Conservation (phyloP, 2,329 filamentous ascomycete species). For the Pseudogymnoascus sp. region DNA sequence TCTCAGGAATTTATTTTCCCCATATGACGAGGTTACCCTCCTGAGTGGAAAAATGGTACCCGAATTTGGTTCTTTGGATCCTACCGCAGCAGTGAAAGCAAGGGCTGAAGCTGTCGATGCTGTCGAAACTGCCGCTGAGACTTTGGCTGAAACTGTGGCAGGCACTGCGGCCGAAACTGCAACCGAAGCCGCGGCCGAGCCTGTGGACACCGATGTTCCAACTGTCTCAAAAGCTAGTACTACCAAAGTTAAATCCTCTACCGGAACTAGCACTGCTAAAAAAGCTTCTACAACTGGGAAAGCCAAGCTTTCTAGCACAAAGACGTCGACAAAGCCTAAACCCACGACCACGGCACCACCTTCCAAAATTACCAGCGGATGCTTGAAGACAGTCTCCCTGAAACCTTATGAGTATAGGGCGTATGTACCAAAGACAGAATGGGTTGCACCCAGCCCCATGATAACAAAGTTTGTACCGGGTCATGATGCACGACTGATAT, state of each 20-base stretch:
- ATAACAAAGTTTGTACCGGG: constrained; percentile 48
- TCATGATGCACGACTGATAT: constrained; percentile 45
- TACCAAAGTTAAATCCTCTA: not conserved
- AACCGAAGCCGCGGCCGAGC: not conserved
- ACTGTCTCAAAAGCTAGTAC: not conserved
- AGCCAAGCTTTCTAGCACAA: not conserved
- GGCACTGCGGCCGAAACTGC: not conserved
- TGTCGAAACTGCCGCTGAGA: not conserved
- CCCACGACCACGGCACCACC: not conserved
- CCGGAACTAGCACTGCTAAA: constrained; percentile 1
- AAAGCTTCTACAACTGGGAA: not conserved
- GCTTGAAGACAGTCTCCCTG: constrained; percentile 41
- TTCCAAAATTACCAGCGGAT: constrained; percentile 23
- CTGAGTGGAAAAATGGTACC: not conserved
- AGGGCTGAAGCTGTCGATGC: constrained; percentile 20
- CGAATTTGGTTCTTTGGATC: not conserved
- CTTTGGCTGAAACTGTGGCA: not conserved
- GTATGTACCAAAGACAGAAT: constrained; percentile 44
- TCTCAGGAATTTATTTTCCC: constrained; percentile 53
- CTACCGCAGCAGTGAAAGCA: not conserved
- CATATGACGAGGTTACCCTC: constrained; percentile 47
- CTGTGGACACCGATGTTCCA: not conserved
- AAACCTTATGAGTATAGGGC: constrained; percentile 46
- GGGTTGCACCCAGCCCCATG: constrained; percentile 43
- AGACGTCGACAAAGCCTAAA: not conserved